Evolutionary conservation across 257 asterid genomes (phyloP).

Genomic region (Przewalskia tangutica): DNA sequence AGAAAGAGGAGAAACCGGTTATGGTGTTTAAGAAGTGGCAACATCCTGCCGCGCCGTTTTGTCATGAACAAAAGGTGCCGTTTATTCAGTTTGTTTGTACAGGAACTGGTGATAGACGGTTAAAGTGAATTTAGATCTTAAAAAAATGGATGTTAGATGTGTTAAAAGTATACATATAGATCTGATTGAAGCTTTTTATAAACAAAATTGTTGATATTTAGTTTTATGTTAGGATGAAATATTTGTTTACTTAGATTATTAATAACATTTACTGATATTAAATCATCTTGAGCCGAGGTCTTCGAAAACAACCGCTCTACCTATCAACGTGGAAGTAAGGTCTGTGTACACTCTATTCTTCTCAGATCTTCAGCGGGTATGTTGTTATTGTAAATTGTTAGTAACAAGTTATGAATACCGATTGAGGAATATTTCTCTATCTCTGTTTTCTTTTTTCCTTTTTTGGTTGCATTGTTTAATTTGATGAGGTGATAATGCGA

Average conservation of each 20-base stretch:
- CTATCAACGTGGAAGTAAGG: too few relatives aligned
- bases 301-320: too few relatives aligned
- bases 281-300: too few relatives aligned
- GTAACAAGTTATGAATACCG: background rate
- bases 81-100: slow-evolving; percentile 39
- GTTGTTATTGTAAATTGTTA: too few relatives aligned
- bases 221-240: background rate
- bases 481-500: background rate
- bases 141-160: background rate
- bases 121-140: background rate
- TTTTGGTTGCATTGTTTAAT: background rate
- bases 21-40: slow-evolving; percentile 42
- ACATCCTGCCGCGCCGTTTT: slow-evolving; percentile 68
- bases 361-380: too few relatives aligned
- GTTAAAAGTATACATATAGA: background rate
- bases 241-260: background rate
- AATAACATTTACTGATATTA: too few relatives aligned
- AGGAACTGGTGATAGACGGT: slow-evolving; percentile 34
- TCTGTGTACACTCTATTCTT: too few relatives aligned
- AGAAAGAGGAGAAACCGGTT: slow-evolving; percentile 15
- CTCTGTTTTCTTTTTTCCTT: background rate
- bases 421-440: background rate
- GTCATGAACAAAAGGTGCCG: slow-evolving; percentile 40
- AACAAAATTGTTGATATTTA: background rate
- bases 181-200: background rate